Conservation (phyloP, 805 yeast genomes). For the Suhomyces sp. region DNA sequence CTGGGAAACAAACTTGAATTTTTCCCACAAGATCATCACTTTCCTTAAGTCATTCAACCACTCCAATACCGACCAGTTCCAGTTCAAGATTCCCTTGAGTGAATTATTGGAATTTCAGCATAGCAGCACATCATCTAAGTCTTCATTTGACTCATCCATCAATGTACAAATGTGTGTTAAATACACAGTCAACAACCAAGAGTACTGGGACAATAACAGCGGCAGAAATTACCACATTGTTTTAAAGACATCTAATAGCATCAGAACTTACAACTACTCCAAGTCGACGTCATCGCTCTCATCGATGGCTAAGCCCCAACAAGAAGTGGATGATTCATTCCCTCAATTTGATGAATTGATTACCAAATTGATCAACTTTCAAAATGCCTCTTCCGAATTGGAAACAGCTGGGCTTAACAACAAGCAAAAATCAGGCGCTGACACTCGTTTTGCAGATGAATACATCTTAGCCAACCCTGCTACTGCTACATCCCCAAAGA, state of each 20-base stretch:
- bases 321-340: slow-evolving; percentile 9
- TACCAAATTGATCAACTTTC: slow-evolving; percentile 18
- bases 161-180: slow-evolving; percentile 35
- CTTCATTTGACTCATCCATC: slow-evolving; percentile 13
- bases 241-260: slow-evolving; percentile 19
- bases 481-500: slow-evolving; percentile 4
- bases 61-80: slow-evolving; percentile 45
- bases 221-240: slow-evolving; percentile 35
- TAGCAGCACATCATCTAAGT: neutral
- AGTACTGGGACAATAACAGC: slow-evolving; percentile 42
- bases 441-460: too few relatives aligned
- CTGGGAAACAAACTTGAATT: slow-evolving; percentile 41
- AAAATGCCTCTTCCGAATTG: slow-evolving; percentile 7
- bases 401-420: neutral
- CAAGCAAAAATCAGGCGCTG: slow-evolving; percentile 8
- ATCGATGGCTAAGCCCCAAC: neutral
- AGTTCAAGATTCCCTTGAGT: slow-evolving; percentile 47
- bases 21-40: slow-evolving; percentile 21
- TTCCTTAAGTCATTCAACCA: slow-evolving; percentile 17
- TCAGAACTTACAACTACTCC: slow-evolving; percentile 7
- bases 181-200: slow-evolving; percentile 27
- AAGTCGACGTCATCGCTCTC: slow-evolving; percentile 1
- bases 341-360: slow-evolving; percentile 25
- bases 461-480: slow-evolving; percentile 1
- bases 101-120: slow-evolving; percentile 22